Conservation (phyloP, 2,329 filamentous ascomycete genomes). For the Trichoderma koningiopsis region DNA sequence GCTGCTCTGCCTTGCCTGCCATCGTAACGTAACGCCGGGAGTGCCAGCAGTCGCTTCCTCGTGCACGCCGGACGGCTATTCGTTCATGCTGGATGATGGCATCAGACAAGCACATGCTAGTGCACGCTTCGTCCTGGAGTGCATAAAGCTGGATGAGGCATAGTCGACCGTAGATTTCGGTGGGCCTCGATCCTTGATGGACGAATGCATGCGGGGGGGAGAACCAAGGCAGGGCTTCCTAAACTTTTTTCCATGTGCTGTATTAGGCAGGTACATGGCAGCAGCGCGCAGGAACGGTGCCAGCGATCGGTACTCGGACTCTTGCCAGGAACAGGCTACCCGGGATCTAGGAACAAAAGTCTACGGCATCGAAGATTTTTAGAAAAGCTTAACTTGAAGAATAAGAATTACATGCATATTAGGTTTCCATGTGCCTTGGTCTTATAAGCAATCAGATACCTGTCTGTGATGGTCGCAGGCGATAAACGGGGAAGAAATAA, state of each 20-base stretch:
- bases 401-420: neutral
- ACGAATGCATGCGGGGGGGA: conserved; percentile 14
- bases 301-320: neutral
- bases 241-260: neutral
- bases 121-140: neutral
- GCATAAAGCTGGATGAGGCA: conserved; percentile 10
- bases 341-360: conserved; percentile 21
- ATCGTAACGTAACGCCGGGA: neutral
- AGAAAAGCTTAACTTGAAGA: neutral
- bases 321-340: conserved; percentile 17
- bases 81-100: conserved; percentile 3
- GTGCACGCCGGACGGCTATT: neutral
- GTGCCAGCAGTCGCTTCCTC: neutral
- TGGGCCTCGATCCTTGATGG: conserved; percentile 17
- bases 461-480: too few relatives aligned
- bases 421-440: neutral
- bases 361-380: neutral
- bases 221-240: conserved; percentile 1
- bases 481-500: too few relatives aligned
- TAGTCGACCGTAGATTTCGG: conserved; percentile 8
- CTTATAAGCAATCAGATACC: neutral
- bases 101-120: neutral
- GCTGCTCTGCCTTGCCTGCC: neutral
- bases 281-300: neutral
- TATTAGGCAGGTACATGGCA: neutral